phyloP scores from a whole-genome alignment of 176 grass and related monocot species.

The Tuctoria greenei region DNA sequence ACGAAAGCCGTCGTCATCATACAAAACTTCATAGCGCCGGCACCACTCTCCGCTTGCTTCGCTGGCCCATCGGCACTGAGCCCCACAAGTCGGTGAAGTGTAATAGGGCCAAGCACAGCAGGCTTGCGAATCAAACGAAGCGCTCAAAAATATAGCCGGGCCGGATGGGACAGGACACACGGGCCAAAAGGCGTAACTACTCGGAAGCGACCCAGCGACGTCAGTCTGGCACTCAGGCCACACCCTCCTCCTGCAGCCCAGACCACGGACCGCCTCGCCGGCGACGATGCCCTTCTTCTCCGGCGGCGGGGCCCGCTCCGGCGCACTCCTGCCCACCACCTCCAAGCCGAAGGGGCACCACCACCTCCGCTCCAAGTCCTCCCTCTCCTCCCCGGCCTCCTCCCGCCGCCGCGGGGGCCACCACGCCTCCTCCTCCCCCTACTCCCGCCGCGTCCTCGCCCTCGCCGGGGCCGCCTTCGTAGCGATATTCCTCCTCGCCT shows the following conservation, averaged over 20 bases:
- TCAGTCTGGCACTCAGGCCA: conserved; percentile 3
- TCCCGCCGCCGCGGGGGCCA: conserved; percentile 44
- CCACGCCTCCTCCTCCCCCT: conserved; percentile 38
- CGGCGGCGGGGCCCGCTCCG: conserved; percentile 36
- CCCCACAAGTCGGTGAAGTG: not conserved
- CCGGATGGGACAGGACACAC: not conserved
- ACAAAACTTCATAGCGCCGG: not conserved
- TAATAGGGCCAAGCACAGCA: not conserved
- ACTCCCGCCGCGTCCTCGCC: conserved; percentile 56
- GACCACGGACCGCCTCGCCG: not conserved
- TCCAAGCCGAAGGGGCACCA: conserved; percentile 50
- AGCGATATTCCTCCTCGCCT: conserved; percentile 57
- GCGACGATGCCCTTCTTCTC: conserved; percentile 54
- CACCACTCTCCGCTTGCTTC: not conserved
- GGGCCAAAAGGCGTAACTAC: conserved; percentile 12
- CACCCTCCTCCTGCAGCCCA: not conserved
- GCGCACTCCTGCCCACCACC: conserved; percentile 54
- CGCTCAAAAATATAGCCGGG: conserved; percentile 26
- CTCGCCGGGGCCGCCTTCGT: conserved; percentile 51
- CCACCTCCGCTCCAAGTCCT: conserved; percentile 51
- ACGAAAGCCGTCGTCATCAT: not conserved
- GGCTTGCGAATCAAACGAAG: not conserved
- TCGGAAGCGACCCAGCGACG: conserved; percentile 20
- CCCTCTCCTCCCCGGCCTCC: conserved; percentile 46
- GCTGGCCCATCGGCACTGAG: no score